Evolutionary conservation across 306 rosid genomes (phyloP), one percentile per base, ranked within the genome.

Genomic region (Senna tora): DNA sequence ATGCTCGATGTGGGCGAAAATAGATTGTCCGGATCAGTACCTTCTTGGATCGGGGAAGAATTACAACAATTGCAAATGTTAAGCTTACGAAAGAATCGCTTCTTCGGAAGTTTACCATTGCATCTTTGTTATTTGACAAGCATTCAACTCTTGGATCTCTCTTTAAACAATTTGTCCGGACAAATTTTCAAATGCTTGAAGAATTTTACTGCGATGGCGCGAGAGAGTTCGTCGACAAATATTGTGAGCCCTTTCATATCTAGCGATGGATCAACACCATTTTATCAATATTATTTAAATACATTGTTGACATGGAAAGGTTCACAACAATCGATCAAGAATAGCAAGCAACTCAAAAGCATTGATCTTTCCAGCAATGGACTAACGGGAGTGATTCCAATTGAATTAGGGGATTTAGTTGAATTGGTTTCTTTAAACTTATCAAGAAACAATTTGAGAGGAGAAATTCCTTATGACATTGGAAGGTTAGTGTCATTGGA

Each of bases 271-370:
- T 59, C 46, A 15, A 59, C 65, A 59, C 45, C 46, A 2, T 12
- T 21, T 2, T 16, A 52, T 51, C 12, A 4, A 12, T 69, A 25
- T 77, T 20, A 28, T 9, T 19, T 77, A 11, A 43, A 6, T 43
- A 61, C 63, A 65, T 33, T 72, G 5, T 20, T 78, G 20, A 65
- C 41, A 36, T 78, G 82, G 82, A 78, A 78, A 78, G 82, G 82
- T 16, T 56, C 17, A 12, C 63, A 57, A 2, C 55, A 34, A 16
- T 5, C 2, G 46, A 32, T 65, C 22, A 20, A 32, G 41, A 33
- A 74, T 13, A 6, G 7, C 13, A 1, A 5, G 17, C 7, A 64
- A 32, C 6, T 39, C 2, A 67, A 65, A 46, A 20, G 61, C 21
- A 75, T 75, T 42, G 79, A 75, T 65, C 58, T 75, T 41, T 75